phyloP scores from a whole-genome alignment of 192 early-diverging fungal genomes.

The Nowakowskiella sp. region DNA sequence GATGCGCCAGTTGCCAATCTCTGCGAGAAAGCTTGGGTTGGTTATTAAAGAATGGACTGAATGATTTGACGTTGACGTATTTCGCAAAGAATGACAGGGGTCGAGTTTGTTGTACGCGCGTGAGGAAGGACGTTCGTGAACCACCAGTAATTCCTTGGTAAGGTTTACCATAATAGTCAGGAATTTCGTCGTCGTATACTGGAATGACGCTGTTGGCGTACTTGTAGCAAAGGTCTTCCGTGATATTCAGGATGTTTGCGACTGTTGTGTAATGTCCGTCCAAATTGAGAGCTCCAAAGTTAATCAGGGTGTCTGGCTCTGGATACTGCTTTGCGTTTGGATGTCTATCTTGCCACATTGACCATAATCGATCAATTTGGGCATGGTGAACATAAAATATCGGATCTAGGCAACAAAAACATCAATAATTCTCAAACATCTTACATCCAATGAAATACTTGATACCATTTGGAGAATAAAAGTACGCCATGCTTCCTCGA shows the following conservation, averaged over 20 bases:
- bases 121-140: not conserved
- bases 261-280: not conserved
- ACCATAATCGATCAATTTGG: slow-evolving; percentile 2
- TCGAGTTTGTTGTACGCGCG: no score
- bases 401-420: not conserved
- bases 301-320: not conserved
- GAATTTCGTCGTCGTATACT: not conserved
- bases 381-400: not conserved
- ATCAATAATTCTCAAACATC: not conserved
- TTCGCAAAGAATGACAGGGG: no score
- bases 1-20: not conserved
- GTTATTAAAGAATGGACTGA: no score
- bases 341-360: slow-evolving; percentile 9
- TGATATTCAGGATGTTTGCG: not conserved
- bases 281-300: not conserved
- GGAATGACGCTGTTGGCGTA: not conserved
- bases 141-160: not conserved
- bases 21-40: no score
- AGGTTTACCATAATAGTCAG: not conserved
- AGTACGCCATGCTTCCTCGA: not conserved
- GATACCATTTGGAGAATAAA: not conserved
- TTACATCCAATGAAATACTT: not conserved
- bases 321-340: not conserved
- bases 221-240: not conserved
- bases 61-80: no score